phyloP scores from a whole-genome alignment of 2,329 filamentous ascomycete species.

The Madurella fahalii region DNA sequence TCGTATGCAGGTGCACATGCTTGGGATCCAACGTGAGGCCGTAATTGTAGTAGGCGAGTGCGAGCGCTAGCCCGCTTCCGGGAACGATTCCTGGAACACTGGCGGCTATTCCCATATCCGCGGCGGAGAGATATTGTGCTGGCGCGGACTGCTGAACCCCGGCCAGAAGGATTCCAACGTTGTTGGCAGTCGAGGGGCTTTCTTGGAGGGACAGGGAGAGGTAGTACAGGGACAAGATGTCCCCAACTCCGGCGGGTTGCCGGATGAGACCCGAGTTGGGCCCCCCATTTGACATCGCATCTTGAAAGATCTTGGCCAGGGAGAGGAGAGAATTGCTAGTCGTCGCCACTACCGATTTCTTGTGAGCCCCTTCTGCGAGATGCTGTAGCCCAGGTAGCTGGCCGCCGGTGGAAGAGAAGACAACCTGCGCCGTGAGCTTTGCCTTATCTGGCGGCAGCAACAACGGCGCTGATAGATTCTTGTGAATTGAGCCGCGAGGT shows the following conservation, averaged over 20 bases:
- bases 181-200: slow-evolving; percentile 96
- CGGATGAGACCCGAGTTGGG: slow-evolving; percentile 51
- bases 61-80: slow-evolving; percentile 82
- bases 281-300: slow-evolving; percentile 77
- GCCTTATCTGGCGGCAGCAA: slow-evolving; percentile 81
- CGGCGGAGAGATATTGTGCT: slow-evolving; percentile 30
- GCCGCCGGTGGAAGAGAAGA: slow-evolving; percentile 69
- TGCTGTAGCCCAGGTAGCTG: slow-evolving; percentile 75
- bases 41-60: slow-evolving; percentile 92
- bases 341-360: slow-evolving; percentile 79
- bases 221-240: slow-evolving; percentile 93
- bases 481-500: slow-evolving; percentile 9
- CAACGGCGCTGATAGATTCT: slow-evolving; percentile 55
- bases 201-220: slow-evolving; percentile 90
- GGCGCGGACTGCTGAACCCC: slow-evolving; percentile 71
- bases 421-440: slow-evolving; percentile 73
- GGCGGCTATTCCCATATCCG: slow-evolving; percentile 28
- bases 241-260: slow-evolving; percentile 72
- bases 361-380: slow-evolving; percentile 65
- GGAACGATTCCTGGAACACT: slow-evolving; percentile 73
- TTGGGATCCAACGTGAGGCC: slow-evolving; percentile 79
- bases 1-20: slow-evolving; percentile 95
- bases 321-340: slow-evolving; percentile 95
- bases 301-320: slow-evolving; percentile 95
- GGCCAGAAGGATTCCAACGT: slow-evolving; percentile 94